Conservation (phyloP, 331 rosid genomes). For the Spiraea crenata region DNA sequence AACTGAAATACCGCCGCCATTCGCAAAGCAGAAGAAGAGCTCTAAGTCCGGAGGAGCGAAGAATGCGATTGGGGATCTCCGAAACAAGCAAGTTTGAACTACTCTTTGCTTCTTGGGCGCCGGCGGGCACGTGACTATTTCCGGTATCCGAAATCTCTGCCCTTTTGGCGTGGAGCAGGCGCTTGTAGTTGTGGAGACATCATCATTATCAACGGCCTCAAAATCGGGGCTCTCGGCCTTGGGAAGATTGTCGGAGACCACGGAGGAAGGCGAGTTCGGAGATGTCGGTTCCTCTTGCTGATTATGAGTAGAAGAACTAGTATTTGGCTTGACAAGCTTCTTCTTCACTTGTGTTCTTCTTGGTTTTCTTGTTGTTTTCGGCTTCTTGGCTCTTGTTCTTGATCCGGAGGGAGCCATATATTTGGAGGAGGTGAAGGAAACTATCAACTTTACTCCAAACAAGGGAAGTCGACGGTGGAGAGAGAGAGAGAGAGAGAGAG, state of each 20-base stretch:
- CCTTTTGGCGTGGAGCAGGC: slow-evolving; percentile 77
- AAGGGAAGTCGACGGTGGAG: too few species aligned
- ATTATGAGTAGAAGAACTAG: background rate
- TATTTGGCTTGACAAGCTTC: slow-evolving; percentile 24
- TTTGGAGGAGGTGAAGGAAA: background rate
- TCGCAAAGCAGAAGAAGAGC: slow-evolving; percentile 64
- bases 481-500: background rate
- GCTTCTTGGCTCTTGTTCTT: slow-evolving; percentile 32
- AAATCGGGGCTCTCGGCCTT: background rate
- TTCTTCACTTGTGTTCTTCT: slow-evolving; percentile 37
- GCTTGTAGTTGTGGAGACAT: slow-evolving; percentile 27
- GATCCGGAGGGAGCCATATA: slow-evolving; percentile 55
- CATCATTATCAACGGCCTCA: slow-evolving; percentile 7
- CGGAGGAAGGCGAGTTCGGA: slow-evolving; percentile 30
- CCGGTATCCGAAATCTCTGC: slow-evolving; percentile 71
- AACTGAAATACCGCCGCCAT: slow-evolving; percentile 63
- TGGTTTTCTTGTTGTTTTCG: slow-evolving; percentile 27
- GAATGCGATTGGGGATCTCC: slow-evolving; percentile 71
- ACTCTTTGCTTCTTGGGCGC: slow-evolving; percentile 82
- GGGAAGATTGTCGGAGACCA: slow-evolving; percentile 23
- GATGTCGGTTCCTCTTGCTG: slow-evolving; percentile 26
- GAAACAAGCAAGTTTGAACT: slow-evolving; percentile 46
- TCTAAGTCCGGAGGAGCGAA: slow-evolving; percentile 90
- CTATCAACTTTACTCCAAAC: too few species aligned
- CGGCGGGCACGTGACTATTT: slow-evolving; percentile 77